Conservation (phyloP, 78 protist species). For the Dictyostelium discoideum region DNA sequence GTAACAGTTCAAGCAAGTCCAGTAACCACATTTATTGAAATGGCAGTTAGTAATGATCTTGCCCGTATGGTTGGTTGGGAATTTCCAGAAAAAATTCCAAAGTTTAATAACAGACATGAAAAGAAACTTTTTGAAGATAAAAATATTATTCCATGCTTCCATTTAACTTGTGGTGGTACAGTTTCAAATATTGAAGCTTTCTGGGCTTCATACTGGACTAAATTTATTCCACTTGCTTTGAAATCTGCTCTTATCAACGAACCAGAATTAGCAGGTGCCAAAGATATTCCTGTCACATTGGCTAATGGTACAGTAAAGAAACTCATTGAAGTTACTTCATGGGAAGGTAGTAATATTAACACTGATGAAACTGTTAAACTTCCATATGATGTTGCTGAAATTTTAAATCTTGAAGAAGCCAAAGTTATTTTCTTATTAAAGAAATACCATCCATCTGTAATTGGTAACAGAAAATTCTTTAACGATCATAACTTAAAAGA, state of each 20-base stretch:
- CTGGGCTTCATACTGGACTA: slow-evolving; percentile 36
- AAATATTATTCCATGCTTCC: slow-evolving; percentile 1
- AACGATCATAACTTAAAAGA: background rate
- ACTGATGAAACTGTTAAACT: slow-evolving; percentile 8
- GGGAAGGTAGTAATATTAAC: slow-evolving; percentile 25
- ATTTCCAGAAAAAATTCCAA: slow-evolving; percentile 4
- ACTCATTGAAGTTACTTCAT: background rate
- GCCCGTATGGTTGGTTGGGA: slow-evolving; percentile 61
- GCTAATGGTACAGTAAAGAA: slow-evolving; percentile 10
- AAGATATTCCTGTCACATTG: background rate
- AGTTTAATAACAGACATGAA: background rate
- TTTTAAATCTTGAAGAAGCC: slow-evolving; percentile 9
- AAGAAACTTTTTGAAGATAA: background rate
- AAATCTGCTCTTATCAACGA: slow-evolving; percentile 7
- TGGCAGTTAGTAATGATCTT: slow-evolving; percentile 44
- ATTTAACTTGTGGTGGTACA: slow-evolving; percentile 52
- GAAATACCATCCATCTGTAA: slow-evolving; percentile 38
- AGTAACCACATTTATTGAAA: slow-evolving; percentile 35
- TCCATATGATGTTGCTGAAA: slow-evolving; percentile 15
- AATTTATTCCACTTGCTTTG: slow-evolving; percentile 46
- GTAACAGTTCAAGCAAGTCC: slow-evolving; percentile 63
- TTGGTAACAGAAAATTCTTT: slow-evolving; percentile 21
- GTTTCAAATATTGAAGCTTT: slow-evolving; percentile 39
- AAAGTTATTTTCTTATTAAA: slow-evolving; percentile 25
- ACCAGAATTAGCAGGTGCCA: background rate